These are phyloP conservation scores for Lasiosphaeriaceae sp. DNA, from an alignment of 495 filamentous ascomycete species.

Conservation along the genomic window DNA sequence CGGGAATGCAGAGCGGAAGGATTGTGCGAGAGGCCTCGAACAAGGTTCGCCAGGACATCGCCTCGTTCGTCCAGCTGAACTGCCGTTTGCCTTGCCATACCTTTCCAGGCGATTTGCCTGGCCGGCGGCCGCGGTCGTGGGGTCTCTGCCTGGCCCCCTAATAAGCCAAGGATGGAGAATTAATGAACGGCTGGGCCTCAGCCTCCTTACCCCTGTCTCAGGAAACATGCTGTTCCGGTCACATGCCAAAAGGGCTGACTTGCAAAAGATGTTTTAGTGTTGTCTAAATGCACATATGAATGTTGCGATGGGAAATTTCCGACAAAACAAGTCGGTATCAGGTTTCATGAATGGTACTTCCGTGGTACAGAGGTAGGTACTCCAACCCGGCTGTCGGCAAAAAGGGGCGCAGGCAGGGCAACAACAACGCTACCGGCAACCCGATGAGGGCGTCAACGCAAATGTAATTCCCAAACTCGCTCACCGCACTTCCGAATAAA, in stretches of 20 bases:
- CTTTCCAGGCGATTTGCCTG: background rate
- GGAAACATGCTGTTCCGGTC: no score
- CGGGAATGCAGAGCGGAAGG: background rate
- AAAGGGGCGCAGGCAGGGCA: no score
- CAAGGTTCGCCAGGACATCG: background rate
- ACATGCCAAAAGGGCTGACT: no score
- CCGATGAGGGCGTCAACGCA: no score
- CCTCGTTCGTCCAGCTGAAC: background rate
- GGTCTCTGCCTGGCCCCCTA: background rate
- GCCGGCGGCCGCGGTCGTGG: background rate
- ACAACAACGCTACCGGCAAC: no score
- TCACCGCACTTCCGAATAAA: conserved; percentile 7
- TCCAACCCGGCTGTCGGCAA: no score
- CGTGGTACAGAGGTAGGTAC: no score
- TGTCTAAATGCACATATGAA: no score
- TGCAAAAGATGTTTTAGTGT: no score
- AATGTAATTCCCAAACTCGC: background rate
- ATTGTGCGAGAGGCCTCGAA: background rate
- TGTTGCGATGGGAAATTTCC: no score
- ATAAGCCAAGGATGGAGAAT: background rate
- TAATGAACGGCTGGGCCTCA: background rate
- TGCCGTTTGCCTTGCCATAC: background rate
- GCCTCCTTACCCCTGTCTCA: background rate
- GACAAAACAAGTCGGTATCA: no score
- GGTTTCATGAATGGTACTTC: no score